A percentile compares a stretch with the other conserved stretches of the same genome.
phyloP scores from a whole-genome alignment of 192 early-diverging fungal species.

The Chytriomyces hyalinus region DNA sequence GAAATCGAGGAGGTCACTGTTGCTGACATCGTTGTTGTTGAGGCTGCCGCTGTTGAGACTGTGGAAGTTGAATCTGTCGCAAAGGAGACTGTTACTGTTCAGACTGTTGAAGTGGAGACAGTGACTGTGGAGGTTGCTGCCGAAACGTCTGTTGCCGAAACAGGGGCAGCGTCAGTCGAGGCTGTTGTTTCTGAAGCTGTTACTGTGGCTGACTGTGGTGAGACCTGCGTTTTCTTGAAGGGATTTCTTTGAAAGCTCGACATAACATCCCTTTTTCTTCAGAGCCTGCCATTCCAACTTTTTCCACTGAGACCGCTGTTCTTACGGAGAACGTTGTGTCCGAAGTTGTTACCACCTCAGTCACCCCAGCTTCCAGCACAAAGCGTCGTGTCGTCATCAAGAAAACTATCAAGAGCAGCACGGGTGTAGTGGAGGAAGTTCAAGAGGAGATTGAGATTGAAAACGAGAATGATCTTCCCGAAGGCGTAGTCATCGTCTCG shows the following conservation, averaged over 20 bases:
- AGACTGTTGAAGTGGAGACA: not conserved
- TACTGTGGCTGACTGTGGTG: not conserved
- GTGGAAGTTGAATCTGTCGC: not conserved
- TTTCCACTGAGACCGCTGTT: not conserved
- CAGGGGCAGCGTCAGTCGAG: not conserved
- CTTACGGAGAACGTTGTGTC: not conserved
- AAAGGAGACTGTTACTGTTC: not conserved
- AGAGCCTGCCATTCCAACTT: not conserved
- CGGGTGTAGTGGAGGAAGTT: not conserved
- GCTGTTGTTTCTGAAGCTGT: not conserved
- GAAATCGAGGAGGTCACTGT: not conserved
- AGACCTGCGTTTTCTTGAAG: no score
- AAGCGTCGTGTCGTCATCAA: no score
- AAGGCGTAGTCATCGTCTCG: not conserved
- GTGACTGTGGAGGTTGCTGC: not conserved
- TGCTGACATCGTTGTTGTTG: conserved; percentile 1
- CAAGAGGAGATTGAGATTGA: not conserved
- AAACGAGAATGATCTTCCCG: not conserved
- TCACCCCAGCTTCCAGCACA: not conserved
- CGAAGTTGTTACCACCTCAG: not conserved
- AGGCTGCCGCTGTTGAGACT: not conserved
- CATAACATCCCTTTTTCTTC: no score
- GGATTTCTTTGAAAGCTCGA: no score
- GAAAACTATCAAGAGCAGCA: no score
- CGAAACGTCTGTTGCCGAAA: not conserved